phyloP scores from a whole-genome alignment of 768 basidiomycete species.

The Jaapia argillacea region DNA sequence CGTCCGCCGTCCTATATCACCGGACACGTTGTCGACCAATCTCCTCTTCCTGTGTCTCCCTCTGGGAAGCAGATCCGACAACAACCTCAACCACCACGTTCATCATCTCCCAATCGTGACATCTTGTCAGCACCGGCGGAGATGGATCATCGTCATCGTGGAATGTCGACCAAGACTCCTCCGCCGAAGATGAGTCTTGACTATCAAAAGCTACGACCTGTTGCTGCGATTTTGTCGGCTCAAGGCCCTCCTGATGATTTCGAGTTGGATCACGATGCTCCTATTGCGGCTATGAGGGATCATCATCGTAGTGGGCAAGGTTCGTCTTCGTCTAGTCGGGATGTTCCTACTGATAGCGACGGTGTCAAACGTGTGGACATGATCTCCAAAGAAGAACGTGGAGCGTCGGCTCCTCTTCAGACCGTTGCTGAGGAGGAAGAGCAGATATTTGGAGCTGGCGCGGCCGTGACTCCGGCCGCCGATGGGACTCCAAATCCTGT shows the following conservation, averaged over 20 bases:
- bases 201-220: slow-evolving; percentile 2
- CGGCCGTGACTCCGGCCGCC: too few species aligned
- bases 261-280: slow-evolving; percentile 30
- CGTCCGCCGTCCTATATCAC: slow-evolving; percentile 15
- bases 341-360: slow-evolving; percentile 7
- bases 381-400: not conserved
- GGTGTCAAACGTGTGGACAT: not conserved
- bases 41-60: slow-evolving; percentile 26
- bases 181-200: slow-evolving; percentile 24
- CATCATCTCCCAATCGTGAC: slow-evolving; percentile 3
- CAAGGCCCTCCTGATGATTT: slow-evolving; percentile 22
- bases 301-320: slow-evolving; percentile 1
- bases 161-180: slow-evolving; percentile 19
- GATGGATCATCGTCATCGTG: slow-evolving; percentile 27
- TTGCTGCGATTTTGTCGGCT: slow-evolving; percentile 5
- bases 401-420: not conserved
- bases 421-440: slow-evolving; percentile 5
- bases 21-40: slow-evolving; percentile 28
- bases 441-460: slow-evolving; percentile 11
- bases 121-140: slow-evolving; percentile 41
- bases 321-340: slow-evolving; percentile 8
- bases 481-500: too few species aligned
- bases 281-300: slow-evolving; percentile 22
- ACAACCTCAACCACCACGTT: not conserved
- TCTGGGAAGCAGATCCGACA: slow-evolving; percentile 1